phyloP scores from a whole-genome alignment of 768 basidiomycete species.

The Tricholoma furcatifolium region DNA sequence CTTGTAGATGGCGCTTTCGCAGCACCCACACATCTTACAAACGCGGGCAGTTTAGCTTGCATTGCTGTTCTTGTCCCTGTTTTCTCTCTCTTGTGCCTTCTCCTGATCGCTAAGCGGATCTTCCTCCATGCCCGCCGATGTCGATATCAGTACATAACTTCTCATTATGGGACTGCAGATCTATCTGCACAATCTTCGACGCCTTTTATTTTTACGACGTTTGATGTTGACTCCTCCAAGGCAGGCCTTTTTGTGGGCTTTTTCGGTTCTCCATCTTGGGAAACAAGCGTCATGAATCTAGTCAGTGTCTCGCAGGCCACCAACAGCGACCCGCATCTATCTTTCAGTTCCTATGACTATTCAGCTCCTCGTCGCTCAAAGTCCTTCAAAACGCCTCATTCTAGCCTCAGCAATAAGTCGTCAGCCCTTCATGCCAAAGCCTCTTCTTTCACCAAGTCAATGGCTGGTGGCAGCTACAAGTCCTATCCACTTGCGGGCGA shows the following conservation, averaged over 20 bases:
- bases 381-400: slow-evolving; percentile 5
- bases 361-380: slow-evolving; percentile 17
- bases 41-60: slow-evolving; percentile 19
- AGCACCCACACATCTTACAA: slow-evolving; percentile 11
- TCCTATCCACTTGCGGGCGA: slow-evolving; percentile 5
- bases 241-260: slow-evolving; percentile 42
- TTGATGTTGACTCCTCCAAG: slow-evolving; percentile 14
- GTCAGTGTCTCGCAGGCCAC: slow-evolving; percentile 14
- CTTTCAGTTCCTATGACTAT: slow-evolving; percentile 18
- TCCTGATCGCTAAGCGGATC: slow-evolving; percentile 26
- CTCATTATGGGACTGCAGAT: slow-evolving; percentile 6
- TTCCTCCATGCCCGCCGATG: slow-evolving; percentile 27
- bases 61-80: slow-evolving; percentile 26
- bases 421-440: background rate
- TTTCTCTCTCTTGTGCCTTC: slow-evolving; percentile 21
- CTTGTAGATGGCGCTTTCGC: slow-evolving; percentile 3
- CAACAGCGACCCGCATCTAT: slow-evolving; percentile 17
- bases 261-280: slow-evolving; percentile 44
- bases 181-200: slow-evolving; percentile 18
- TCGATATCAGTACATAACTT: background rate
- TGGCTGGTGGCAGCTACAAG: slow-evolving; percentile 9
- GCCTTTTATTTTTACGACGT: slow-evolving; percentile 14
- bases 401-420: slow-evolving; percentile 5
- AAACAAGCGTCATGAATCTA: slow-evolving; percentile 30
- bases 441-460: slow-evolving; percentile 18